Percentiles rank a stretch among this genome's conserved stretches.
These are phyloP conservation scores for Meyerozyma guilliermondii DNA, from an alignment of 1,139 yeast species.

Conservation along the genomic window DNA sequence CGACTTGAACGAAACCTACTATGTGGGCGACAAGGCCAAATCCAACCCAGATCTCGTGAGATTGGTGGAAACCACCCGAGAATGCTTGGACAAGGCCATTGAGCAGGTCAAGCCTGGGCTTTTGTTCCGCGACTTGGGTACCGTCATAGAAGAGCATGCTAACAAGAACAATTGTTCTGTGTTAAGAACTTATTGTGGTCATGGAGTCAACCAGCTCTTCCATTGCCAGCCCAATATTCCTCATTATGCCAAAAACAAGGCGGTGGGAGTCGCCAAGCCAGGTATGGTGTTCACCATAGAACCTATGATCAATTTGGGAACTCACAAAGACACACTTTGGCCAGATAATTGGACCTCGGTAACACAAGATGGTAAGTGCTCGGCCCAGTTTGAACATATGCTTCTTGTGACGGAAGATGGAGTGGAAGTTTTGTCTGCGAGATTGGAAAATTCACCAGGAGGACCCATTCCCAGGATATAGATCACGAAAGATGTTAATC, in stretches of 20 bases:
- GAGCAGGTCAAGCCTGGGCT: conserved; percentile 86
- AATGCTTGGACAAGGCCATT: conserved; percentile 80
- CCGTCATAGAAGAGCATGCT: conserved; percentile 85
- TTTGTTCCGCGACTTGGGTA: conserved; percentile 83
- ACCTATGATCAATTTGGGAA: conserved; percentile 94
- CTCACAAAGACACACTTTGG: conserved; percentile 80
- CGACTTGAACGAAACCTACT: conserved; percentile 94
- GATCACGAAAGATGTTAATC: conserved; percentile 2
- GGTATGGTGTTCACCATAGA: conserved; percentile 98
- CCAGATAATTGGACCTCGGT: conserved; percentile 98
- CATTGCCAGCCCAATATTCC: conserved; percentile 94
- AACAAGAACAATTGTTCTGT: conserved; percentile 74
- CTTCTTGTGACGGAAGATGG: conserved; percentile 90
- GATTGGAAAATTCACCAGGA: conserved; percentile 55
- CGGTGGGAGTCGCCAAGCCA: conserved; percentile 89
- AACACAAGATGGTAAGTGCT: conserved; percentile 79
- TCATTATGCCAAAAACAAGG: conserved; percentile 90
- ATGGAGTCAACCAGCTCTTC: conserved; percentile 83
- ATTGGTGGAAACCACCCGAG: conserved; percentile 92
- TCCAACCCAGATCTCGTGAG: conserved; percentile 71
- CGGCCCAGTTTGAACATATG: conserved; percentile 97
- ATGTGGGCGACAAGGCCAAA: conserved; percentile 88
- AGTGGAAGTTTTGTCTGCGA: conserved; percentile 83
- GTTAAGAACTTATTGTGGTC: conserved; percentile 90
- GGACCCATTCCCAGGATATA: conserved; percentile 67